Conservation (phyloP, 1,139 yeast genomes). For the Pichia kudriavzevii region DNA sequence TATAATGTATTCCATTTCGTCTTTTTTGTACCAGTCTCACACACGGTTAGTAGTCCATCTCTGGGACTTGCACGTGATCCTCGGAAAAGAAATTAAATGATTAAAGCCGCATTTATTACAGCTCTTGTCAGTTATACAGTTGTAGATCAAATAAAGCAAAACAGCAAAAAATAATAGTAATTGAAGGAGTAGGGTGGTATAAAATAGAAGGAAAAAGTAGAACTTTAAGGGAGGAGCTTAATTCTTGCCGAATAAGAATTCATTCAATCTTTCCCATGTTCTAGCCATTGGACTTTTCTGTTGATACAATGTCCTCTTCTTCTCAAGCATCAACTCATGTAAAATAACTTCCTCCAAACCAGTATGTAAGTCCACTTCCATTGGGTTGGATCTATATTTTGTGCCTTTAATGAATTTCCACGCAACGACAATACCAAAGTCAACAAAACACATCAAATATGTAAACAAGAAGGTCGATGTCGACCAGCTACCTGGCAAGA, state of each 20-base stretch:
- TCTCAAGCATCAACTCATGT: conserved; percentile 35
- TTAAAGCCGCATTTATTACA: no score
- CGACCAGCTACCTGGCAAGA: conserved; percentile 65
- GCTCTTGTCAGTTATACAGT: no score
- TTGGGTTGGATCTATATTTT: conserved; percentile 36
- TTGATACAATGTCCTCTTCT: conserved; percentile 9
- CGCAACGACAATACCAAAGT: conserved; percentile 44
- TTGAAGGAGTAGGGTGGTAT: background rate
- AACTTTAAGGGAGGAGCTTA: no score
- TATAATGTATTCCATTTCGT: no score
- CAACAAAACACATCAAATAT: conserved; percentile 61
- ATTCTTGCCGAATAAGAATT: conserved; percentile 15
- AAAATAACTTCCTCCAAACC: conserved; percentile 53
- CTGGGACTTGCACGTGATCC: no score
- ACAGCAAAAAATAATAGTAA: no score
- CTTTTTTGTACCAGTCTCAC: no score
- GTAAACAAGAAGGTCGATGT: conserved; percentile 54
- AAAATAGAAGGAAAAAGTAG: background rate
- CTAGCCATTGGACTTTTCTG: conserved; percentile 7
- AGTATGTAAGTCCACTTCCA: conserved; percentile 45
- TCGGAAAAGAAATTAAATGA: no score
- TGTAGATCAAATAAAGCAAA: no score
- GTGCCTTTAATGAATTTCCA: conserved; percentile 52
- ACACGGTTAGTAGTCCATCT: no score
- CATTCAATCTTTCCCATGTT: conserved; percentile 5